Evolutionary conservation across 352 stramenopile species (phyloP).

Genomic region (Aphanomyces astaci): DNA sequence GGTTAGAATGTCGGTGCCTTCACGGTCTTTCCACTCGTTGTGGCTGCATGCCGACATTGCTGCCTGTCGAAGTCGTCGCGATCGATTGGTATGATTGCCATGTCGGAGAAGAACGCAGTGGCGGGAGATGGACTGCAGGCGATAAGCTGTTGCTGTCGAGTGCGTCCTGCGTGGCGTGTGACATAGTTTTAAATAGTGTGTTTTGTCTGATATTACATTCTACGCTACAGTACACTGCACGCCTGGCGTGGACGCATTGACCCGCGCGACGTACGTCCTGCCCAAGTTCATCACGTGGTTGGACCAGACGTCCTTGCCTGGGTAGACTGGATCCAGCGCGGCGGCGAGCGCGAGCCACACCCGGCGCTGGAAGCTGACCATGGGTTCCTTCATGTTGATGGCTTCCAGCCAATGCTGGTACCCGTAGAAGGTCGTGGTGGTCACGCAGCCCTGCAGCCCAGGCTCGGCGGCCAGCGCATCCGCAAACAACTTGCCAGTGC

Average conservation of each 20-base stretch:
- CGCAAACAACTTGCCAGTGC: background rate
- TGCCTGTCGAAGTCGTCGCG: too few relatives aligned
- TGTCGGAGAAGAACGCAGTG: too few relatives aligned
- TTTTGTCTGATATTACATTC: too few relatives aligned
- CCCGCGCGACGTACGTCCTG: conserved; percentile 3
- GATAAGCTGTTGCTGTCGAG: too few relatives aligned
- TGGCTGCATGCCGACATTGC: too few relatives aligned
- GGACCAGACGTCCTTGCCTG: background rate
- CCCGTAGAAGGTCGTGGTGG: background rate
- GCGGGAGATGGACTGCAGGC: too few relatives aligned
- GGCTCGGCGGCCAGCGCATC: background rate
- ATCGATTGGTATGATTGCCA: too few relatives aligned
- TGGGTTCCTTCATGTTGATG: conserved; percentile 11
- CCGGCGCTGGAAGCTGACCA: background rate
- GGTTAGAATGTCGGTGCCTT: too few relatives aligned
- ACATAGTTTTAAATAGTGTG: too few relatives aligned
- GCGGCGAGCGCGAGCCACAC: background rate
- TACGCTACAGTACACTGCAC: too few relatives aligned
- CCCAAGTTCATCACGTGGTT: background rate
- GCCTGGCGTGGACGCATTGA: background rate
- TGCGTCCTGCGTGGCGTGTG: too few relatives aligned
- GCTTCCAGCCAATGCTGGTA: conserved; percentile 18
- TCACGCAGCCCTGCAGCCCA: background rate
- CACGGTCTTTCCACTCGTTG: too few relatives aligned
- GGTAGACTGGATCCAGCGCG: background rate